A percentile compares a stretch with the other conserved stretches of the same genome.
phyloP scores from a whole-genome alignment of 768 basidiomycete species.

The Leucocoprinus sp. region DNA sequence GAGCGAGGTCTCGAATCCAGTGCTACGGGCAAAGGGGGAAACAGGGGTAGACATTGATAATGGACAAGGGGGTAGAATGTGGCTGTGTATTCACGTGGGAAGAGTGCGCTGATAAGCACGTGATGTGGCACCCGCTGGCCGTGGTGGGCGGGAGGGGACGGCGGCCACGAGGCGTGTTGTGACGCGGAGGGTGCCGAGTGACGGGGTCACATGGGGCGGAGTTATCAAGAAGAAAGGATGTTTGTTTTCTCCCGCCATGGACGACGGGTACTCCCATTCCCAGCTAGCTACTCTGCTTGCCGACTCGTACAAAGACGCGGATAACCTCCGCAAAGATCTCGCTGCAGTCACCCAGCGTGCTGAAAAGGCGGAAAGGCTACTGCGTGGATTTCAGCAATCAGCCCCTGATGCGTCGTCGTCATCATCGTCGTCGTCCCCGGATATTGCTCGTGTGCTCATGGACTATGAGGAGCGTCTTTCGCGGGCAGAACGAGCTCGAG shows the following conservation, averaged over 20 bases:
- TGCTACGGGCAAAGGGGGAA: slow-evolving; percentile 59
- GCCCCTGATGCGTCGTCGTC: slow-evolving; percentile 15
- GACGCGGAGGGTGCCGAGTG: slow-evolving; percentile 10
- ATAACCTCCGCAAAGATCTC: slow-evolving; percentile 45
- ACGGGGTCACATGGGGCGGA: background rate
- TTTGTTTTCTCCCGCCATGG: too few species aligned
- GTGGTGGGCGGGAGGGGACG: background rate
- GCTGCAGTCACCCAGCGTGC: slow-evolving; percentile 30
- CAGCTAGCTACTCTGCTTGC: slow-evolving; percentile 53
- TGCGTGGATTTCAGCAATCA: slow-evolving; percentile 3
- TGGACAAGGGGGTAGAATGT: background rate
- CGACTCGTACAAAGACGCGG: slow-evolving; percentile 43
- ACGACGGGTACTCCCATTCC: slow-evolving; percentile 20
- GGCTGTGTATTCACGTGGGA: too few species aligned
- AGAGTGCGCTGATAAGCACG: too few species aligned
- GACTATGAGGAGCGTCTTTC: slow-evolving; percentile 43
- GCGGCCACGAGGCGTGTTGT: slow-evolving; percentile 9
- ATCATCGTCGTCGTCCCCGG: slow-evolving; percentile 5
- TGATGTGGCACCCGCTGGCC: too few species aligned
- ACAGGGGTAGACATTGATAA: slow-evolving; percentile 29
- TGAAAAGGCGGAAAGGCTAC: slow-evolving; percentile 44
- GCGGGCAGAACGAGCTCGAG: slow-evolving; percentile 42
- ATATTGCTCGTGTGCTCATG: slow-evolving; percentile 24
- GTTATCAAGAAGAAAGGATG: slow-evolving; percentile 3
- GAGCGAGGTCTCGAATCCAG: slow-evolving; percentile 45